These are phyloP conservation scores for Royoungia palumana DNA, from an alignment of 768 basidiomycete genomes.

Conservation along the genomic window DNA sequence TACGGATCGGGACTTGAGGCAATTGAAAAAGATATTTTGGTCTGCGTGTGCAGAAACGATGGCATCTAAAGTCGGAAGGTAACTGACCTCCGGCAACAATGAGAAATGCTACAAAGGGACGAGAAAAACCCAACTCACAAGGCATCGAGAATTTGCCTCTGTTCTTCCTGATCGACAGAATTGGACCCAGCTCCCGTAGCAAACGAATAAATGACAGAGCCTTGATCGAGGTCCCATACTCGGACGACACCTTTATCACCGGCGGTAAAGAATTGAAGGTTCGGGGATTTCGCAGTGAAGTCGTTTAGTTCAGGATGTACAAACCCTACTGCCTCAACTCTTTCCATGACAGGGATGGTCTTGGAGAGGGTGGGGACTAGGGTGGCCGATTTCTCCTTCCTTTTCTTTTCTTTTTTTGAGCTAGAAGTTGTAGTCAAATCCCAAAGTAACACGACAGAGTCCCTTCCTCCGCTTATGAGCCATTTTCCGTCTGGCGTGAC, in stretches of 20 bases:
- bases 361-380: constrained; percentile 59
- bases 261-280: constrained; percentile 77
- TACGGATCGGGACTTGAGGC: constrained; percentile 59
- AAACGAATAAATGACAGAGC: constrained; percentile 58
- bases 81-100: constrained; percentile 43
- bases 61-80: constrained; percentile 58
- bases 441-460: constrained; percentile 93
- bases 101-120: constrained; percentile 11
- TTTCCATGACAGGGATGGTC: constrained; percentile 81
- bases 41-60: constrained; percentile 89
- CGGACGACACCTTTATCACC: constrained; percentile 86
- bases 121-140: constrained; percentile 55
- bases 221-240: constrained; percentile 78
- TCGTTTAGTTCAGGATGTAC: constrained; percentile 49
- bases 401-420: constrained; percentile 19
- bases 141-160: constrained; percentile 77
- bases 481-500: constrained; percentile 83
- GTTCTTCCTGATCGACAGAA: constrained; percentile 62
- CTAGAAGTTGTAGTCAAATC: constrained; percentile 46
- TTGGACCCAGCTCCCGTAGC: constrained; percentile 39
- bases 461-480: constrained; percentile 88
- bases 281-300: constrained; percentile 31
- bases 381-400: constrained; percentile 44
- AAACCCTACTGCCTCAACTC: constrained; percentile 83
- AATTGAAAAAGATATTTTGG: constrained; percentile 94